Percentiles rank a stretch among this genome's conserved stretches.
Evolutionary conservation across 2,329 filamentous ascomycete genomes (phyloP).

Genomic region (Cercospora canescens): DNA sequence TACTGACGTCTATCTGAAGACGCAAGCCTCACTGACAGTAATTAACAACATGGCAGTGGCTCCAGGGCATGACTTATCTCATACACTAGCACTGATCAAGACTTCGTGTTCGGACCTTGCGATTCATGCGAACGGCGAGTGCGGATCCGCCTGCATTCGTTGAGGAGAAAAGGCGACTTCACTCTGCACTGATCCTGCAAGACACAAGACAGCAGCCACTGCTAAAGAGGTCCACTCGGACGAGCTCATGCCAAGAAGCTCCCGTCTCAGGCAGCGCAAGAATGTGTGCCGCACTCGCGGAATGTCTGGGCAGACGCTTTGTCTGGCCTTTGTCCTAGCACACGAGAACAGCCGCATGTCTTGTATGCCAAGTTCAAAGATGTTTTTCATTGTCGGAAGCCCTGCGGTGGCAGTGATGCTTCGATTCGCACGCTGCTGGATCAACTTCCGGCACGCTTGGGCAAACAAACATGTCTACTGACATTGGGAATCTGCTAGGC

Average conservation of each 20-base stretch:
- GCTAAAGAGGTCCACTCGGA: neutral
- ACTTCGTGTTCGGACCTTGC: too few species aligned
- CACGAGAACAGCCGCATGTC: neutral
- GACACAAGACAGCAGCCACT: too few species aligned
- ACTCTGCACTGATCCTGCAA: too few species aligned
- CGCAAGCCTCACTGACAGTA: too few species aligned
- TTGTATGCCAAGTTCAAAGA: neutral
- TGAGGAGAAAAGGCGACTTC: too few species aligned
- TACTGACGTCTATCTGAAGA: too few species aligned
- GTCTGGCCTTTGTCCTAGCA: neutral
- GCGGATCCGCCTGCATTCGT: neutral
- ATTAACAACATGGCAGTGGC: too few species aligned
- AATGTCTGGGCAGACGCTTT: neutral
- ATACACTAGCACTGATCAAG: too few species aligned
- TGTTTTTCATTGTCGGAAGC: neutral
- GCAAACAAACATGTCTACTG: neutral
- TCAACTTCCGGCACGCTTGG: neutral
- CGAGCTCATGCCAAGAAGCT: neutral
- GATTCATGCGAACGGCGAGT: neutral
- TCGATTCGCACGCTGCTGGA: neutral
- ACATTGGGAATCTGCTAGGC: conserved; percentile 3
- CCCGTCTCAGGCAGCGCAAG: neutral
- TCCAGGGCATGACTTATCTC: too few species aligned
- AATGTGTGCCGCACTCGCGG: neutral
- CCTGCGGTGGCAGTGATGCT: neutral